A percentile compares a stretch with the other conserved stretches of the same genome.
phyloP scores from a whole-genome alignment of 495 filamentous ascomycete genomes.

The Penicillium simplicissimum region DNA sequence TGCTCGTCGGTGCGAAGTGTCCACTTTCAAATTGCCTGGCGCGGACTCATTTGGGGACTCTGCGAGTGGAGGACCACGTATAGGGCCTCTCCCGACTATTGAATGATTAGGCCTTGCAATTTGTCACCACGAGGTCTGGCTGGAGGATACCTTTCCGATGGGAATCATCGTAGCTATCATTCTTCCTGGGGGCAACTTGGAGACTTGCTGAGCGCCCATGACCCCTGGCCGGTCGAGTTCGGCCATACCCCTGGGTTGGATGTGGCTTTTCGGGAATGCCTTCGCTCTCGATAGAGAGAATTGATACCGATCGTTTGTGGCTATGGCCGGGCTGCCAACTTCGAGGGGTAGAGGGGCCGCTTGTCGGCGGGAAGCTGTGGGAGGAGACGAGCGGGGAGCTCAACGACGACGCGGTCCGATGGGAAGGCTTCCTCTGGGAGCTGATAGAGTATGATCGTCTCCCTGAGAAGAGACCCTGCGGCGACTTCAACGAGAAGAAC shows the following conservation, averaged over 20 bases:
- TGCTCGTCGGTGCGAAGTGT: conserved; percentile 30
- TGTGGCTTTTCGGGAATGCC: conserved; percentile 40
- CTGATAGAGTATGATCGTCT: conserved; percentile 41
- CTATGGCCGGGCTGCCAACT: conserved; percentile 44
- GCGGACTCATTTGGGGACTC: conserved; percentile 34
- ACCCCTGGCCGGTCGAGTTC: conserved; percentile 51
- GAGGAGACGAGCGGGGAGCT: conserved; percentile 44
- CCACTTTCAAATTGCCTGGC: conserved; percentile 29
- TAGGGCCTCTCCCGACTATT: conserved; percentile 28
- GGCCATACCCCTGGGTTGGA: conserved; percentile 38
- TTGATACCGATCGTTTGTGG: conserved; percentile 86
- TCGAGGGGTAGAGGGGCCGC: conserved; percentile 40
- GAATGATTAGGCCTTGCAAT: conserved; percentile 11
- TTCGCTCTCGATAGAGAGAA: conserved; percentile 82
- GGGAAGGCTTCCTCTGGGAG: conserved; percentile 38
- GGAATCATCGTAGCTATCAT: conserved; percentile 44
- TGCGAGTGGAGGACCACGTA: conserved; percentile 29
- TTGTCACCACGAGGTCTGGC: not conserved
- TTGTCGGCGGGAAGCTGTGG: conserved; percentile 48
- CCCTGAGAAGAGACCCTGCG: conserved; percentile 40
- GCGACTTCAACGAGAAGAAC: conserved; percentile 45
- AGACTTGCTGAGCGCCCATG: conserved; percentile 85
- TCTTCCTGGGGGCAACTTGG: conserved; percentile 67
- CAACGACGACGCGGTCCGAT: conserved; percentile 48
- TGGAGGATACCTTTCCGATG: conserved; percentile 42